Evolutionary conservation across 169 alveolate species (phyloP), one percentile per base, ranked within the genome.

Genomic region (Cryptosporidium meleagridis): DNA sequence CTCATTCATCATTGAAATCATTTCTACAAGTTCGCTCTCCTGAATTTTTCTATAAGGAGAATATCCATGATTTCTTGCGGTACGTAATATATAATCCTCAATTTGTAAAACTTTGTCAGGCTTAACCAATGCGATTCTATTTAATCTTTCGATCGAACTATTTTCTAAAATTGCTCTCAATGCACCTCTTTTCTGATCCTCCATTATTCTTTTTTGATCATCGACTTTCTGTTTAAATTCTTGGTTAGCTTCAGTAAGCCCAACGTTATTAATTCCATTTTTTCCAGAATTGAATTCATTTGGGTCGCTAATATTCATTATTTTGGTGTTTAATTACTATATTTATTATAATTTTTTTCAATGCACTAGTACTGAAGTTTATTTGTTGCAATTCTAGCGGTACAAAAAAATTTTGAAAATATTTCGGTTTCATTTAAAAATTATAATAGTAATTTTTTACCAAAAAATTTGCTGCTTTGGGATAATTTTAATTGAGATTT

Each of bases 181-280:
- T 67, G 67, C 75, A 10, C 69, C 37, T 65, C 89, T 80, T 62
- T 80, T 80, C 51, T 80, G 75, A 33, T 80, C 89, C 31, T 72
- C 85, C 21, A 72, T 16, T 4, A 58, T 44, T 41, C 41, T 59
- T 37, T 51, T 80, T 29, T 80, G 75, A 8, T 62, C 80, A 0
- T 80, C 89, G n/a, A 12, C 37, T 12, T 37, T 59, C 41, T 65
- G 53, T 12, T 21, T 65, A 5, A 37, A 35, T 51, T 44, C 85
- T 26, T 41, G 69, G 1, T 44, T 48, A 51, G 16, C 2, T 14
- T 71, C 29, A 6, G 51, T 44, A 3, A 41, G 44, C 2, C 23
- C 31, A 16, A 2, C 16, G 8, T 26, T 70, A 52, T 21, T 51
- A 18, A 7, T 41, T 6, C 31, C 73, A 29, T 58, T 53, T 12